These are phyloP conservation scores for Cystofilobasidium bisporidii DNA, from an alignment of 768 basidiomycete species.

Conservation along the genomic window DNA sequence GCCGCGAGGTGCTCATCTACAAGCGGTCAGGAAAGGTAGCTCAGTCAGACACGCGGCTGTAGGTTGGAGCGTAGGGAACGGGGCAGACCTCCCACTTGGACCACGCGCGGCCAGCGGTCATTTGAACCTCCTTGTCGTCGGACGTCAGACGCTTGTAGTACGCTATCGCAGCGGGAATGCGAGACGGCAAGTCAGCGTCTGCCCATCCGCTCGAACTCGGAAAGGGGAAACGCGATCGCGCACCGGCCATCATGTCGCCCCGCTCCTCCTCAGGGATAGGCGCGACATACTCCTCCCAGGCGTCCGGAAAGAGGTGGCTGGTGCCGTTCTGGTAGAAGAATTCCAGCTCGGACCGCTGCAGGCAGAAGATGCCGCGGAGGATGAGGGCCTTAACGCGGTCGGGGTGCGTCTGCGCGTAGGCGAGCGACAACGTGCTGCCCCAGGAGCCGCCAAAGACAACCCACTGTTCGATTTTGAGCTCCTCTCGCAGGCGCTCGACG, in stretches of 20 bases:
- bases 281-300: constrained; percentile 75
- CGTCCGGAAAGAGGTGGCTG: constrained; percentile 69
- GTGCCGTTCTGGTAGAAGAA: constrained; percentile 85
- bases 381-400: constrained; percentile 68
- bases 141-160: constrained; percentile 74
- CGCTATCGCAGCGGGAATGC: no score
- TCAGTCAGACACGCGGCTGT: no score
- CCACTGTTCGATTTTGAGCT: constrained; percentile 73
- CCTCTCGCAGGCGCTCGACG: constrained; percentile 68
- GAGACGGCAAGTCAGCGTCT: no score
- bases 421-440: constrained; percentile 79
- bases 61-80: no score
- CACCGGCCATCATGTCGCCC: constrained; percentile 55
- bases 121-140: constrained; percentile 54
- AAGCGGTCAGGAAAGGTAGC: no score
- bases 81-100: no score
- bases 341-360: constrained; percentile 69
- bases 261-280: constrained; percentile 72
- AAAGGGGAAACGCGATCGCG: no score
- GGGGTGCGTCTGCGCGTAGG: constrained; percentile 80
- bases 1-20: constrained; percentile 78
- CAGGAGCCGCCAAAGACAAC: constrained; percentile 82
- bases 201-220: no score
- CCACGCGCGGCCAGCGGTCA: constrained; percentile 74
- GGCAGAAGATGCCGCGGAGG: constrained; percentile 74